A percentile compares a stretch with the other conserved stretches of the same genome.
Conservation (phyloP, 176 grass and related monocot genomes). For the Zoysia japonica region DNA sequence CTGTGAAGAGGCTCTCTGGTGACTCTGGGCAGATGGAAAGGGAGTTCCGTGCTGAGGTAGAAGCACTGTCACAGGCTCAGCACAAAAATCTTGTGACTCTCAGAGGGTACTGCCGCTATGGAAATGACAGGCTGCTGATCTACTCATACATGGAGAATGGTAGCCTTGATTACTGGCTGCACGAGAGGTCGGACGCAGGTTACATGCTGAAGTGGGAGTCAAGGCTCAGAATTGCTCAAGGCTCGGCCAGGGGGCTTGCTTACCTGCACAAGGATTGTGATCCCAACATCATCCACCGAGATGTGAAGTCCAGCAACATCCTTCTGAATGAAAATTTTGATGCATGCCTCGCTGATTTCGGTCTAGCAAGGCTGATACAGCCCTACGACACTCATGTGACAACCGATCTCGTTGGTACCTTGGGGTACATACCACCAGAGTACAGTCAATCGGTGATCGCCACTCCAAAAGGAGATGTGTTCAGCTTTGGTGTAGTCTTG, state of each 20-base stretch:
- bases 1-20: conserved; percentile 94
- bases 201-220: conserved; percentile 79
- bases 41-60: conserved; percentile 92
- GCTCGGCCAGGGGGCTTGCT: conserved; percentile 78
- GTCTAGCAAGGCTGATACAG: conserved; percentile 82
- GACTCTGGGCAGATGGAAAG: conserved; percentile 96
- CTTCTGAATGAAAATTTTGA: conserved; percentile 86
- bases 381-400: conserved; percentile 95
- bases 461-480: conserved; percentile 80
- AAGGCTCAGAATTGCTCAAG: conserved; percentile 82
- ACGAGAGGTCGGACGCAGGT: conserved; percentile 67
- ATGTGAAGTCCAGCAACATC: conserved; percentile 97
- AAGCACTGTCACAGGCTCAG: conserved; percentile 84
- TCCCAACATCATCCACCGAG: conserved; percentile 90
- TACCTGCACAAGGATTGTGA: conserved; percentile 94
- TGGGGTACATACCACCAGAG: conserved; percentile 93
- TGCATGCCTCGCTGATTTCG: conserved; percentile 90
- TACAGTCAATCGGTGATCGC: conserved; percentile 81
- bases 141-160: conserved; percentile 96
- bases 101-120: conserved; percentile 84
- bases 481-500: conserved; percentile 90
- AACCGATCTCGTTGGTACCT: conserved; percentile 82
- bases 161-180: conserved; percentile 95
- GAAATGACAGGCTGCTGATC: conserved; percentile 80
- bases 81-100: conserved; percentile 87